Percentiles rank a stretch among this genome's conserved stretches.
phyloP scores from a whole-genome alignment of 305 asterid genomes.

The Petunia hybrid region DNA sequence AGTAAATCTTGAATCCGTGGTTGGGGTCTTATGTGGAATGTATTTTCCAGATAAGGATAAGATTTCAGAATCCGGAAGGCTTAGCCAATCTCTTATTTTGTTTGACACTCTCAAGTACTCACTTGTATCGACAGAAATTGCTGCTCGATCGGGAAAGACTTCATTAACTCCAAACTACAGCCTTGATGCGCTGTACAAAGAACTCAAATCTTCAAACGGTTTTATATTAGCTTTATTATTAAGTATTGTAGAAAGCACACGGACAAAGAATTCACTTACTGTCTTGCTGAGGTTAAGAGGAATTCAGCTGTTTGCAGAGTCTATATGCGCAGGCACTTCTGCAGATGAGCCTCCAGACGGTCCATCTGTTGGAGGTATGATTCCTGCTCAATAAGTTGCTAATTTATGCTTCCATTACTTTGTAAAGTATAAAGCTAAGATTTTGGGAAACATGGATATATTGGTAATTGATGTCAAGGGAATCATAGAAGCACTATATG shows the following conservation, averaged over 20 bases:
- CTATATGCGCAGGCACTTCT: constrained; percentile 59
- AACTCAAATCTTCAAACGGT: constrained; percentile 82
- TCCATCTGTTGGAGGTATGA: constrained; percentile 22
- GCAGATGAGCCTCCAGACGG: constrained; percentile 37
- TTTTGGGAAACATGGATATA: constrained; percentile 3
- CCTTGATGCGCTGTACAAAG: constrained; percentile 67
- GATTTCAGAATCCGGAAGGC: constrained; percentile 72
- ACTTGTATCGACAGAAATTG: constrained; percentile 80
- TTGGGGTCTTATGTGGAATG: constrained; percentile 67
- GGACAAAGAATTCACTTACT: constrained; percentile 54
- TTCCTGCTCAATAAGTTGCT: constrained; percentile 5
- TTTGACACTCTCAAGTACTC: constrained; percentile 95
- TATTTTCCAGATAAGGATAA: constrained; percentile 78
- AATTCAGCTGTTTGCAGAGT: constrained; percentile 73
- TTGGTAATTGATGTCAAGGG: neutral
- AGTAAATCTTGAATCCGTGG: constrained; percentile 67
- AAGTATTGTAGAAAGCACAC: constrained; percentile 68
- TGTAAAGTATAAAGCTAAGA: constrained; percentile 24
- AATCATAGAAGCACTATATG: constrained; percentile 24
- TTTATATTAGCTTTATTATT: constrained; percentile 80
- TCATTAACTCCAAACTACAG: constrained; percentile 75
- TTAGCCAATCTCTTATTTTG: constrained; percentile 68
- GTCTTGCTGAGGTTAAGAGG: constrained; percentile 73
- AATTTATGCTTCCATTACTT: constrained; percentile 14
- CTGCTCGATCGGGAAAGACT: constrained; percentile 81